Percentiles rank a stretch among this genome's conserved stretches.
phyloP scores from a whole-genome alignment of 2,329 filamentous ascomycete species.

The Colletotrichum sp. region DNA sequence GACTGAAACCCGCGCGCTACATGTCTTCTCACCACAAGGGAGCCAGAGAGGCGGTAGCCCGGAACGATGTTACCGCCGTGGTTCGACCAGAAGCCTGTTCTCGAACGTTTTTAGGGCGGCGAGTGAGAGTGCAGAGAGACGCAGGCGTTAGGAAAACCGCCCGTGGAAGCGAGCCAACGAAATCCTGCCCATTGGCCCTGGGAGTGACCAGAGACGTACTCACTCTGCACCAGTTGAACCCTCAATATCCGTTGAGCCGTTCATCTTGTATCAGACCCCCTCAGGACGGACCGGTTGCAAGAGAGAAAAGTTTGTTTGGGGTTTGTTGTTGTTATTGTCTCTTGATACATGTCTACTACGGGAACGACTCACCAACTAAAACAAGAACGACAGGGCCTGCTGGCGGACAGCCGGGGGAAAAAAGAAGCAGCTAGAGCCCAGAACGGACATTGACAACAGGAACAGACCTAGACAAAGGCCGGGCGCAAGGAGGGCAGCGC shows the following conservation, averaged over 20 bases:
- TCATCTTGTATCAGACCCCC: neutral
- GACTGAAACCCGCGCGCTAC: neutral
- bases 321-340: constrained; percentile 10
- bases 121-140: neutral
- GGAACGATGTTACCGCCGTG: neutral
- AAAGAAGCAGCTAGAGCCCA: neutral
- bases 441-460: neutral
- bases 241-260: neutral
- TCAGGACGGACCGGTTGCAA: neutral
- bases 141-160: neutral
- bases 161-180: neutral
- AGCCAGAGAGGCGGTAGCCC: neutral
- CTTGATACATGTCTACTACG: neutral
- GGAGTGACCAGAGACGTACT: neutral
- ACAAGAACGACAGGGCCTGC: neutral
- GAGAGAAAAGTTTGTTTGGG: neutral
- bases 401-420: neutral
- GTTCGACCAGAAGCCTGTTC: neutral
- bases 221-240: neutral
- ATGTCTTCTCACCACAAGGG: neutral
- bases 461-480: neutral
- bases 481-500: neutral
- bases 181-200: neutral
- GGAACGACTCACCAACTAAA: neutral
- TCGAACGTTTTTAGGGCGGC: neutral